These are phyloP conservation scores for Fusarium drepaniforme DNA, from an alignment of 2,329 filamentous ascomycete species.

Conservation along the genomic window DNA sequence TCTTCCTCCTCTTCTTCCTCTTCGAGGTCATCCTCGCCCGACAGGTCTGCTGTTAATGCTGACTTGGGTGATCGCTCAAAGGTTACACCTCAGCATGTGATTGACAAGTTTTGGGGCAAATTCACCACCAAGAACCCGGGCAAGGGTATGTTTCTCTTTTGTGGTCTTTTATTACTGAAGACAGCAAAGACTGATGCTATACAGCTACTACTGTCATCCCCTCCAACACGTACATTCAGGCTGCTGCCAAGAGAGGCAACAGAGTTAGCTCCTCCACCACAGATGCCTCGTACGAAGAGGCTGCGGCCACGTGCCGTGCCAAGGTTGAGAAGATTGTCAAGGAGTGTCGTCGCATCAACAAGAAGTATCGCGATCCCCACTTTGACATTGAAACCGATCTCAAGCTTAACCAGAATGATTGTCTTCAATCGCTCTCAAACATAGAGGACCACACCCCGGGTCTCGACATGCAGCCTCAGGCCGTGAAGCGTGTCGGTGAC, in stretches of 20 bases:
- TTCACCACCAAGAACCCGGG: conserved; percentile 79
- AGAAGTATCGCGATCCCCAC: conserved; percentile 88
- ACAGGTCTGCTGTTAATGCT: conserved; percentile 5
- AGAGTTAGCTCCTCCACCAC: conserved; percentile 68
- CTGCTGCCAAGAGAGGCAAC: conserved; percentile 67
- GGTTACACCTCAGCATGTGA: conserved; percentile 73
- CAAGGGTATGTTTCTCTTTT: conserved; percentile 62
- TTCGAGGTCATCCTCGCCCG: conserved; percentile 23
- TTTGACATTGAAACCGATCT: conserved; percentile 87
- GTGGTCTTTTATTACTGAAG: neutral
- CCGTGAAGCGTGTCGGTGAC: conserved; percentile 78
- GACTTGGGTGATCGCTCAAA: conserved; percentile 47
- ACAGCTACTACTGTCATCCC: conserved; percentile 77
- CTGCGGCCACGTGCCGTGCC: conserved; percentile 74
- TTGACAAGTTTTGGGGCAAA: conserved; percentile 80
- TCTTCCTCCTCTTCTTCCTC: conserved; percentile 12
- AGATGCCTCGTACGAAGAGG: conserved; percentile 78
- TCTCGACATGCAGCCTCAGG: conserved; percentile 55
- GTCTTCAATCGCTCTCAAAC: conserved; percentile 60
- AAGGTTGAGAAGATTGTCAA: conserved; percentile 72
- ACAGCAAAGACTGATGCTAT: neutral
- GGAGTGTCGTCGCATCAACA: conserved; percentile 81
- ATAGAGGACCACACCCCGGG: conserved; percentile 38
- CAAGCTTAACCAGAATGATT: conserved; percentile 67
- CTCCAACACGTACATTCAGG: conserved; percentile 73